Percentiles rank a stretch among this genome's conserved stretches.
Evolutionary conservation across 169 alveolate species (phyloP).

Genomic region (Plasmodium coatneyi): DNA sequence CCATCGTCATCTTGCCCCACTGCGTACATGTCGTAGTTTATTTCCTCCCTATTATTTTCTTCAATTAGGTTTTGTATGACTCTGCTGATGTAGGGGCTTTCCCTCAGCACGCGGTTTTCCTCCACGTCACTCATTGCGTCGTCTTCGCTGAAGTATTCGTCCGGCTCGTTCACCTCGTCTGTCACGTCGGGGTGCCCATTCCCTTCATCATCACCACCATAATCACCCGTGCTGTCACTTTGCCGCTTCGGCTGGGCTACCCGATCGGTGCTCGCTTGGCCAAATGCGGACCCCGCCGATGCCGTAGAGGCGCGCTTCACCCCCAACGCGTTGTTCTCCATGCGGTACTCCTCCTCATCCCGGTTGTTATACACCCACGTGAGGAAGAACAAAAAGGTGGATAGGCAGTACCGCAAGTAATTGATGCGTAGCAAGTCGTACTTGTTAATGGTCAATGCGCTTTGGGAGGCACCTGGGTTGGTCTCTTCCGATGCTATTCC

Average conservation of each 20-base stretch:
- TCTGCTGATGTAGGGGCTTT: conserved; percentile 11
- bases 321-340: not conserved
- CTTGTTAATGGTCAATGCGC: not conserved
- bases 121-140: conserved; percentile 43
- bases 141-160: conserved; percentile 28
- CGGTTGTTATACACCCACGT: conserved; percentile 12
- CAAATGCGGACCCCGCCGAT: not conserved
- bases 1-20: not conserved
- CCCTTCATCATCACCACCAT: not conserved
- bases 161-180: not conserved
- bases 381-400: not conserved
- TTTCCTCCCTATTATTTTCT: conserved; percentile 31
- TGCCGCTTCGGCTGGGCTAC: not conserved
- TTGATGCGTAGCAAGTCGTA: conserved; percentile 27
- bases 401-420: conserved; percentile 1
- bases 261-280: not conserved
- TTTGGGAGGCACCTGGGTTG: not conserved
- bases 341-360: not conserved
- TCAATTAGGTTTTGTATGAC: conserved; percentile 18
- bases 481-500: not conserved
- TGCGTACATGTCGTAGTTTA: conserved; percentile 8
- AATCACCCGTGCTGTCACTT: not conserved
- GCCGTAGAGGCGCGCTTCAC: too few species aligned
- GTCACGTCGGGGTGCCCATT: not conserved
- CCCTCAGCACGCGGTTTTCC: conserved; percentile 20